Evolutionary conservation across 805 yeast species (phyloP), one percentile per base, ranked within the genome.

Genomic region (Candida nonsorbophila): DNA sequence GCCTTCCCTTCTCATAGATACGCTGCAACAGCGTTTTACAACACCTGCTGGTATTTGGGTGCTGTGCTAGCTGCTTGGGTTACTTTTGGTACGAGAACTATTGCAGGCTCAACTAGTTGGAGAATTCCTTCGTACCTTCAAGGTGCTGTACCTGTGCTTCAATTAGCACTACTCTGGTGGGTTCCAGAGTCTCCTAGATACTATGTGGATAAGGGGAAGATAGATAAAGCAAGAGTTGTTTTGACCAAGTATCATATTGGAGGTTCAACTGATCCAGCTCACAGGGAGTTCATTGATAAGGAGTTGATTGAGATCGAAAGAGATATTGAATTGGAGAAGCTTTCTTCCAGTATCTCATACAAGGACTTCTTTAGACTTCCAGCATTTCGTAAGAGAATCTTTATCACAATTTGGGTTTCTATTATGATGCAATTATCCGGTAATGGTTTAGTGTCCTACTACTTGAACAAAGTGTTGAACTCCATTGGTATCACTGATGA

Each of bases 71-170:
- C 76, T 6, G 69, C 72, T 14, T 64, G 72, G 69, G 27, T 26
- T 5, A 30, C 34, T 22, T 30, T 14, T 15, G 34, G 34, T 26
- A n/a, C 27, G 5, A 37, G 33, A 23, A 15, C 20, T n/a, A n/a
- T n/a, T n/a, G n/a, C n/a, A n/a, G n/a, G n/a, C n/a, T n/a, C n/a
- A n/a, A n/a, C n/a, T n/a, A n/a, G 66, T 16, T 74, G 79, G 79
- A 69, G 74, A 52, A 54, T 74, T 31, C 80, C 81, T 22, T 59
- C 75, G 8, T 60, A 60, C 28, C 35, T 74, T 23, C 81, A 75
- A 50, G 72, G 67, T 23, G 44, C 58, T 11, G 53, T 68, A 38
- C 77, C 80, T 2, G 14, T 62, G 3, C 11, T 67, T 14, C 76
- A 70, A 42, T 14, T 58, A 7, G 3, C 37, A 3, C 43, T 60